phyloP scores from a whole-genome alignment of 2,329 filamentous ascomycete genomes.

The Dactylellina leptospora region DNA sequence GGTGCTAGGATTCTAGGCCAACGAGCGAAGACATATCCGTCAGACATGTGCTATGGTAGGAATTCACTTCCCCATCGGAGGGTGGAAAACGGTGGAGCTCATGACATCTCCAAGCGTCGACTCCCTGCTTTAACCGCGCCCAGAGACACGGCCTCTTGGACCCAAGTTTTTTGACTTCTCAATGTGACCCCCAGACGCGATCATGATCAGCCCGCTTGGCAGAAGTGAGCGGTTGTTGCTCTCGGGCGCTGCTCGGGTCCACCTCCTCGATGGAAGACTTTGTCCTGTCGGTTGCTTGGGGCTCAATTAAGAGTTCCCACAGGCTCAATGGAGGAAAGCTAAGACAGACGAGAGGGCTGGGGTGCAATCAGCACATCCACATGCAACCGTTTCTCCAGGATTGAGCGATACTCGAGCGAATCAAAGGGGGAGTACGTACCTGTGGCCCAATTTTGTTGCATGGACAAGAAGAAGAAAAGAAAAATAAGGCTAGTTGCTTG shows the following conservation, averaged over 20 bases:
- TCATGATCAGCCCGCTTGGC: constrained; percentile 34
- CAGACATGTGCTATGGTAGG: constrained; percentile 23
- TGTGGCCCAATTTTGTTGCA: constrained; percentile 5
- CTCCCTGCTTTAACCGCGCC: constrained; percentile 34
- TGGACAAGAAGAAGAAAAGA: constrained; percentile 20
- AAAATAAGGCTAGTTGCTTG: constrained; percentile 3
- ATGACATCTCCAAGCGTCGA: constrained; percentile 24
- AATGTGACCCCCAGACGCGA: constrained; percentile 5
- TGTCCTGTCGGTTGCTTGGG: too few species aligned
- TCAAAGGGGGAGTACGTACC: constrained; percentile 22
- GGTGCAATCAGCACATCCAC: constrained; percentile 13
- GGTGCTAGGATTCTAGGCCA: not conserved
- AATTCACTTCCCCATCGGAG: constrained; percentile 7
- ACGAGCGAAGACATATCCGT: constrained; percentile 4
- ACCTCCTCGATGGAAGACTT: constrained; percentile 19
- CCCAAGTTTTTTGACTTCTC: not conserved
- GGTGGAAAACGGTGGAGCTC: constrained; percentile 35
- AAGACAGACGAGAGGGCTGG: too few species aligned
- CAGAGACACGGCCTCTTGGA: constrained; percentile 16
- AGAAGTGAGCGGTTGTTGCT: constrained; percentile 8
- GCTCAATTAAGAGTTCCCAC: too few species aligned
- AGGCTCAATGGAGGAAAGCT: too few species aligned
- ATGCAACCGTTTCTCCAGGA: constrained; percentile 40
- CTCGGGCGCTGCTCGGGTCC: constrained; percentile 6
- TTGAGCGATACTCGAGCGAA: constrained; percentile 36